phyloP scores from a whole-genome alignment of 106 monocot genomes.

The Acanthochlamys bracteata region DNA sequence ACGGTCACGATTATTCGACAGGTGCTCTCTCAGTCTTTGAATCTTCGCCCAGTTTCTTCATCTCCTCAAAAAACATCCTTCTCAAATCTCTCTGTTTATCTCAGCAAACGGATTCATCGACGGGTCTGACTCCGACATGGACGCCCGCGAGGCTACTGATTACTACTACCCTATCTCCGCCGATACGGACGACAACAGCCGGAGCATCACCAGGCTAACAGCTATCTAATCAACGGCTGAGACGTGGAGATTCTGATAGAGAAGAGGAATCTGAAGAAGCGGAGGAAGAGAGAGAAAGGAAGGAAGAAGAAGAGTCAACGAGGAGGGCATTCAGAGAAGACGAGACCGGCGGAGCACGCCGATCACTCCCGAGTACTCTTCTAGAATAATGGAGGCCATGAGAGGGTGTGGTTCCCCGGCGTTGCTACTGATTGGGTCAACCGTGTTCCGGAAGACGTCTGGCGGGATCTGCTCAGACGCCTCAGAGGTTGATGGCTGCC shows the following conservation, averaged over 20 bases:
- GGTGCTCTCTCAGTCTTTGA: neutral
- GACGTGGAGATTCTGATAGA: neutral
- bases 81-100: neutral
- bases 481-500: conserved; percentile 28
- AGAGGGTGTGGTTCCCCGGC: conserved; percentile 51
- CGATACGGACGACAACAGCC: conserved; percentile 10
- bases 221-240: conserved; percentile 2
- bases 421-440: conserved; percentile 45
- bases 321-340: conserved; percentile 52
- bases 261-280: conserved; percentile 10
- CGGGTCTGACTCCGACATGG: conserved; percentile 21
- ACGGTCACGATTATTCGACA: neutral
- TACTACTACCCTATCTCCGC: conserved; percentile 51
- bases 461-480: conserved; percentile 48
- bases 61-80: neutral
- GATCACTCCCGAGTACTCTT: conserved; percentile 39
- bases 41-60: neutral
- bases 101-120: conserved; percentile 5
- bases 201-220: neutral
- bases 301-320: conserved; percentile 25
- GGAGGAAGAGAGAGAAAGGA: conserved; percentile 31
- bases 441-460: conserved; percentile 42
- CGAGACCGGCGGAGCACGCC: conserved; percentile 51
- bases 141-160: conserved; percentile 10
- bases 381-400: conserved; percentile 54